Conservation (phyloP, 2,329 filamentous ascomycete genomes). For the Epichloe hybrida region DNA sequence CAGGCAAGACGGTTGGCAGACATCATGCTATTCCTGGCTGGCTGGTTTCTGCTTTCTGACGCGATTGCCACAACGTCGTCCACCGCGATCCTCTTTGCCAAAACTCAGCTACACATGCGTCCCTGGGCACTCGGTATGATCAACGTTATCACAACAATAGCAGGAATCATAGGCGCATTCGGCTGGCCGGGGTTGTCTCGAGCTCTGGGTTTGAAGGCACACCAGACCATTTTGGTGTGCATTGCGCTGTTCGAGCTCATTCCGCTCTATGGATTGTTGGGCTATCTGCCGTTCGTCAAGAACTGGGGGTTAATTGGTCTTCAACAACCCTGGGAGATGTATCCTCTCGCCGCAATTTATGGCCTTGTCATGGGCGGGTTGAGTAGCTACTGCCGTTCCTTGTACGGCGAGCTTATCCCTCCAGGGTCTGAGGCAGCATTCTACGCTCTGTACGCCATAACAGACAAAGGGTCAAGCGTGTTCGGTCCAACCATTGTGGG, state of each 20-base stretch:
- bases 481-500: constrained; percentile 93
- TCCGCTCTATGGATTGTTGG: constrained; percentile 78
- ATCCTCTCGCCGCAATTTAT: constrained; percentile 77
- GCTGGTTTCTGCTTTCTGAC: constrained; percentile 92
- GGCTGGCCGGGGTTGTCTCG: constrained; percentile 73
- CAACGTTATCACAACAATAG: constrained; percentile 78
- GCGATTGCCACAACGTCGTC: constrained; percentile 89
- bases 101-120: constrained; percentile 82
- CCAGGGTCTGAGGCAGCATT: constrained; percentile 92
- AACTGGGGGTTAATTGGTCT: constrained; percentile 66
- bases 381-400: constrained; percentile 77
- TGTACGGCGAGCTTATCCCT: constrained; percentile 89
- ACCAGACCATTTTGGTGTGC: constrained; percentile 84
- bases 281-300: constrained; percentile 70
- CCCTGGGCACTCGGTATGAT: constrained; percentile 81
- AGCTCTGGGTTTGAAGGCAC: constrained; percentile 54
- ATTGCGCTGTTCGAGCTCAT: constrained; percentile 86
- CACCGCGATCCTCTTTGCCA: constrained; percentile 90
- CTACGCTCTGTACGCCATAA: constrained; percentile 92
- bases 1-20: constrained; percentile 61
- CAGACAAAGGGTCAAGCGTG: constrained; percentile 87
- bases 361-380: constrained; percentile 90
- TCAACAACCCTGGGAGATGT: constrained; percentile 97
- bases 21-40: constrained; percentile 64
- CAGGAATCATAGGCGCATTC: constrained; percentile 78